phyloP scores from a whole-genome alignment of 352 stramenopile species.

The Thalassiosira allenii region DNA sequence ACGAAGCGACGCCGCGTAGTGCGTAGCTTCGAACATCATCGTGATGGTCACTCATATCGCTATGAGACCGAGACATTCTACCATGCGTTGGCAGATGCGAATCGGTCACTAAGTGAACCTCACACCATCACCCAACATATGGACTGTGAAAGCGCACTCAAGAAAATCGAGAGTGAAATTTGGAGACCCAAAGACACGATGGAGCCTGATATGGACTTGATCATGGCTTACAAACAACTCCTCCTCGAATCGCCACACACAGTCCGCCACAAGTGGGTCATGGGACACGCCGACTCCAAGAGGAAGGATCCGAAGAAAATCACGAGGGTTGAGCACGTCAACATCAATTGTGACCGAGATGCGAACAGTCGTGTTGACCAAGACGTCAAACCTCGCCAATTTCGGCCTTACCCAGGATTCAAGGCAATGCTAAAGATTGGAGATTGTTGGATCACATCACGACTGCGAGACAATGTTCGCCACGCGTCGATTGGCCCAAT shows the following conservation, averaged over 20 bases:
- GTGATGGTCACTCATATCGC: not conserved
- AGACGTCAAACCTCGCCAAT: not conserved
- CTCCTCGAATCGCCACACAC: not conserved
- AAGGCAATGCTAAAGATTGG: constrained; percentile 17
- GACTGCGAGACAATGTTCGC: not conserved
- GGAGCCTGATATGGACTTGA: constrained; percentile 20
- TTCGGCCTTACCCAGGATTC: constrained; percentile 5
- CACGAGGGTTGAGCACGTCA: constrained; percentile 1
- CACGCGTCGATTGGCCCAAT: not conserved
- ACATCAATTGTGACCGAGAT: constrained; percentile 10
- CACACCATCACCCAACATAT: not conserved
- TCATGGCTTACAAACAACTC: constrained; percentile 15
- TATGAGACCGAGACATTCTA: not conserved
- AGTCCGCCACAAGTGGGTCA: not conserved
- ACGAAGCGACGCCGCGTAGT: not conserved
- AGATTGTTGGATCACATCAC: constrained; percentile 16
- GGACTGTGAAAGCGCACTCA: not conserved
- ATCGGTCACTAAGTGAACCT: not conserved
- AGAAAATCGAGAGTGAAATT: not conserved
- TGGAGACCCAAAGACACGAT: not conserved
- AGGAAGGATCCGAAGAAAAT: constrained; percentile 3
- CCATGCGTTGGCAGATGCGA: not conserved
- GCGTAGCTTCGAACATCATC: not conserved
- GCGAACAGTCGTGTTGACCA: not conserved
- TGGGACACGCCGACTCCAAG: constrained; percentile 10